These are phyloP conservation scores for Chaetomiaceae sp. DNA, from an alignment of 2,329 filamentous ascomycete genomes.

Conservation along the genomic window DNA sequence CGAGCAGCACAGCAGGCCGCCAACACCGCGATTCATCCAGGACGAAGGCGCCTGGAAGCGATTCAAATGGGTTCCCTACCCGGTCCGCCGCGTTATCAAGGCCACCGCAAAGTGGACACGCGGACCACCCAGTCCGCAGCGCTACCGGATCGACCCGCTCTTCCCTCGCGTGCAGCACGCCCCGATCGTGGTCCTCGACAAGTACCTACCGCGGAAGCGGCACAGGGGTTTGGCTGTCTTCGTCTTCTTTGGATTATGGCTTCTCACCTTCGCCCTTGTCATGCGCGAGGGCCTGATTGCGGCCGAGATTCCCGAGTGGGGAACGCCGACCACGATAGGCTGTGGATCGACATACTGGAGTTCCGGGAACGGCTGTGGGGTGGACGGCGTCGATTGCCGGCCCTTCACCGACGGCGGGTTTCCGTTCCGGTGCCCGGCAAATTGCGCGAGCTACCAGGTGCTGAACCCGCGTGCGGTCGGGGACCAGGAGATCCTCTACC, in stretches of 20 bases:
- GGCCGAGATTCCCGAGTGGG: conserved; percentile 63
- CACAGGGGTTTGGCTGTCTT: conserved; percentile 58
- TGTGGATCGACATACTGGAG: conserved; percentile 70
- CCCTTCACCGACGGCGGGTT: conserved; percentile 68
- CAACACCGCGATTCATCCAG: conserved; percentile 58
- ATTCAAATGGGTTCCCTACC: conserved; percentile 57
- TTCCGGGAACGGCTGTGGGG: conserved; percentile 64
- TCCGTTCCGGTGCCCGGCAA: conserved; percentile 70
- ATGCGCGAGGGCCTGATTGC: conserved; percentile 58
- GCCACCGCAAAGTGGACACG: conserved; percentile 47
- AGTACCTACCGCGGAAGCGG: conserved; percentile 53
- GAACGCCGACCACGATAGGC: conserved; percentile 58
- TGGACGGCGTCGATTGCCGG: conserved; percentile 70
- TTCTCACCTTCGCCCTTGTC: conserved; percentile 64
- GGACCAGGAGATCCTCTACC: conserved; percentile 61
- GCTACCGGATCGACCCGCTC: conserved; percentile 52
- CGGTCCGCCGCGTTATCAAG: conserved; percentile 44
- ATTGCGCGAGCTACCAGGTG: conserved; percentile 61
- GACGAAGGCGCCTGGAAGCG: conserved; percentile 48
- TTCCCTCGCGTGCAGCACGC: conserved; percentile 64
- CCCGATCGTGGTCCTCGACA: conserved; percentile 60
- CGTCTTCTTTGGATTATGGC: conserved; percentile 61
- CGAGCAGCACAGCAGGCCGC: conserved; percentile 40
- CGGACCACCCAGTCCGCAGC: conserved; percentile 52
- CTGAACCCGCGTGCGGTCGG: conserved; percentile 74